Conservation (phyloP, 2,329 filamentous ascomycete genomes). For the Aspergillus pseudonomiae region DNA sequence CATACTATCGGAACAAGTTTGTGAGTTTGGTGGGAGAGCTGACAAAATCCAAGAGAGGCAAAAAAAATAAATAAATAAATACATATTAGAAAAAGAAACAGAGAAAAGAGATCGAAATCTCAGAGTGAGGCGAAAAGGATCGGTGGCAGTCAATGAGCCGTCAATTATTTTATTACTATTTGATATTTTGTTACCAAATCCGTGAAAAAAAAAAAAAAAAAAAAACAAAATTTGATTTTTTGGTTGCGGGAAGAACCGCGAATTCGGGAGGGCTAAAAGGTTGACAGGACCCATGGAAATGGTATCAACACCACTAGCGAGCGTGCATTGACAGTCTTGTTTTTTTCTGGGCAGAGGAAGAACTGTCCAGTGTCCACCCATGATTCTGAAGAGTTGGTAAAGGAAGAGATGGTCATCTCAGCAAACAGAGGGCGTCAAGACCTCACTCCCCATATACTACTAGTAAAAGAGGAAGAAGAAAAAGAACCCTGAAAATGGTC, state of each 20-base stretch:
- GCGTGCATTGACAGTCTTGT: neutral
- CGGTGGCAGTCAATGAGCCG: neutral
- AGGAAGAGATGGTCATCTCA: neutral
- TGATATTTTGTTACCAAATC: neutral
- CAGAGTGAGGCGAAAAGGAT: constrained; percentile 1
- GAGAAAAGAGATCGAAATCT: neutral
- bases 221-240: neutral
- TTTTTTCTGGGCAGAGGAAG: neutral
- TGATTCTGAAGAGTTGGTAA: neutral
- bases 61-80: neutral
- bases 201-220: neutral
- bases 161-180: neutral
- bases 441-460: no score
- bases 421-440: no score
- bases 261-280: constrained; percentile 2
- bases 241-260: constrained; percentile 6
- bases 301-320: neutral
- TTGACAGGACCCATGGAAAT: constrained; percentile 6
- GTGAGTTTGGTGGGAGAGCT: neutral
- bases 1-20: constrained; percentile 4
- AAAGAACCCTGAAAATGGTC: neutral
- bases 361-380: neutral
- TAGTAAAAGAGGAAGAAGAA: no score
- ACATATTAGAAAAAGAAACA: neutral
- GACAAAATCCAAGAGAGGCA: neutral